These are phyloP conservation scores for Verruconis gallopava DNA, from an alignment of 2,329 filamentous ascomycete species.

Conservation along the genomic window DNA sequence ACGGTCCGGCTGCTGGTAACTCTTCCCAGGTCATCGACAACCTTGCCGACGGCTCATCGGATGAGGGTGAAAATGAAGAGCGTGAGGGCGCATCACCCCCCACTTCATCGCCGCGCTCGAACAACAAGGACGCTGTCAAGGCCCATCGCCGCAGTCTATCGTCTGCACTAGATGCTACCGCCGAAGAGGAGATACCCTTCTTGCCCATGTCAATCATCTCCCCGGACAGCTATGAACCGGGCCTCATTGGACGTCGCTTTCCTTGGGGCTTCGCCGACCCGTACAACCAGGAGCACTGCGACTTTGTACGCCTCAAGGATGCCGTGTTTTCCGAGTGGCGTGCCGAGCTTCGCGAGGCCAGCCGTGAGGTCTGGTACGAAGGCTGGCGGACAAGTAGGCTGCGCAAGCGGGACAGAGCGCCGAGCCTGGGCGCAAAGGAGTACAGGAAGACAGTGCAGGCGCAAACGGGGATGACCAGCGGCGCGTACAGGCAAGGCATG, in stretches of 20 bases:
- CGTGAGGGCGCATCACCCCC: slow-evolving; percentile 19
- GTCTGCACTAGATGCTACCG: slow-evolving; percentile 23
- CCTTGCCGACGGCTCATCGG: slow-evolving; percentile 21
- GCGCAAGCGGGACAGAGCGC: slow-evolving; percentile 14
- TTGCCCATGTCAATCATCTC: slow-evolving; percentile 88
- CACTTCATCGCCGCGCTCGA: slow-evolving; percentile 21
- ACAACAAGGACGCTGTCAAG: slow-evolving; percentile 16
- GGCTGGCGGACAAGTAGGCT: slow-evolving; percentile 64
- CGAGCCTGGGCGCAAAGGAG: not conserved
- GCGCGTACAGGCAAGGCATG: not conserved
- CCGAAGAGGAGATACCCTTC: slow-evolving; percentile 45
- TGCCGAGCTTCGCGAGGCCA: slow-evolving; percentile 76
- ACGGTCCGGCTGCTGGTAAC: slow-evolving; percentile 23
- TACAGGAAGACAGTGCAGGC: not conserved
- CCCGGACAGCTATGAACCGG: slow-evolving; percentile 78
- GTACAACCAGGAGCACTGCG: slow-evolving; percentile 81
- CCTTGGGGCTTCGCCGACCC: slow-evolving; percentile 97
- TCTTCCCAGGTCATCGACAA: slow-evolving; percentile 24
- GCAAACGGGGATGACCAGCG: not conserved
- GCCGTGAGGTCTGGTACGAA: slow-evolving; percentile 88
- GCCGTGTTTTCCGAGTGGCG: slow-evolving; percentile 91
- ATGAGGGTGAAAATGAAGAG: slow-evolving; percentile 23
- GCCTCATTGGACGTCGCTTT: slow-evolving; percentile 71
- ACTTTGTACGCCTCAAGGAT: slow-evolving; percentile 83
- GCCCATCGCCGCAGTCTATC: slow-evolving; percentile 29